Base-by-base conservation (phyloP, 176 grass and related monocot genomes). In the Aegilops tauschii region DNA sequence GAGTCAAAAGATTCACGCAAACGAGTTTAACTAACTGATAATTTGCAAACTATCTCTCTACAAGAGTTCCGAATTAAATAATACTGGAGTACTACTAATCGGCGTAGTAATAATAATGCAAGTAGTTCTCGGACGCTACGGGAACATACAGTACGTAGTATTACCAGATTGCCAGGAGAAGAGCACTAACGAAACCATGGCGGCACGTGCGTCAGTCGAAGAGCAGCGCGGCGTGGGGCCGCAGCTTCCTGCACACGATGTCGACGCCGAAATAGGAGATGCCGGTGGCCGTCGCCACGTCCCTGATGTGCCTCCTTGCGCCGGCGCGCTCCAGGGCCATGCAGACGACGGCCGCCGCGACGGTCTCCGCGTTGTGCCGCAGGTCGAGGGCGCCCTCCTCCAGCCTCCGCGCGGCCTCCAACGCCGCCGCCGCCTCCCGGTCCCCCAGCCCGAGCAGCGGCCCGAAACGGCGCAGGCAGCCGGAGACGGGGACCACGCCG, bases 221-320 rank as follows among this genome's bases (percentile, higher is more conserved):
- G 73, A 90, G 88, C 37, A 62, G 3, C 4, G 35, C 62, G 3
- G 37, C 28, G 39, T 86, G 71, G 14, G 83, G 79, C 1, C 39
- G 31, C 30, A 90, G 83, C 9, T 82, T 80, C 64, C 37, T 86
- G 64, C 77, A 58, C 50, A 80, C 83, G 13, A 21, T 36, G 50
- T 63, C 30, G 71, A 86, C 78, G 78, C 83, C 78, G 3, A 4
- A 12, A 23, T 72, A 34, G 50, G 88, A n/a, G 30, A 90, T 71
- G 63, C 84, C 84, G 72, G 84, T 90, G 65, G 72, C 83, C 63
- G 76, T n/a, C 28, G 79, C 28, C 39, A 90, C 79, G 79, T 82
- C 88, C 11, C 8, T 12, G 29, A 78, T 50, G 50, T 73, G 42
- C 52, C 61, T 82, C 6, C 5, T 29, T 5, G 47, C 29, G 52